phyloP scores from a whole-genome alignment of 441 rosid species.

The Rhodomyrtus psidioides region DNA sequence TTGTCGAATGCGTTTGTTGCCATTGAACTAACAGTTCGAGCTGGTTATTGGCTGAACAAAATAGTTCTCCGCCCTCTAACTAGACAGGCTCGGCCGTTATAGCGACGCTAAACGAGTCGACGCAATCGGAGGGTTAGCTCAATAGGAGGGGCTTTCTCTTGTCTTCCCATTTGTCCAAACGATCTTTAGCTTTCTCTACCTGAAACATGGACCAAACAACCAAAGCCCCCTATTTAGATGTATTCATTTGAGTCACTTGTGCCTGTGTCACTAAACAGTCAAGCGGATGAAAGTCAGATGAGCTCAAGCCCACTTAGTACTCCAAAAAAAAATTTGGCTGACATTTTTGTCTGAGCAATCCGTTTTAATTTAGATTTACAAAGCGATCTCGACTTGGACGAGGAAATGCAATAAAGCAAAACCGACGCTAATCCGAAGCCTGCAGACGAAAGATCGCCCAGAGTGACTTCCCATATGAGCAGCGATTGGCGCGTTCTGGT shows the following conservation, averaged over 20 bases:
- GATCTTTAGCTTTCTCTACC: constrained; percentile 29
- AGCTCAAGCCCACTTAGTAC: background rate
- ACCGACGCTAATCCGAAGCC: background rate
- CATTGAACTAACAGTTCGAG: background rate
- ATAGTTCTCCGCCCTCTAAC: background rate
- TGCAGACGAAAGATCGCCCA: background rate
- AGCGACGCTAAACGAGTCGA: background rate
- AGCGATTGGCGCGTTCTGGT: background rate
- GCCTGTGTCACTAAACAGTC: background rate
- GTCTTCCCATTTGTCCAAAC: constrained; percentile 36
- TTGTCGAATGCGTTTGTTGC: background rate
- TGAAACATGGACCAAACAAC: constrained; percentile 2
- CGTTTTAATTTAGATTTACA: background rate
- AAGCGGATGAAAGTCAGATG: background rate
- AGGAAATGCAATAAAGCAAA: background rate
- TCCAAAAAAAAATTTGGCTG: background rate
- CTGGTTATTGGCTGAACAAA: background rate
- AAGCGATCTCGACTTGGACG: background rate
- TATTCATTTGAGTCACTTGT: background rate
- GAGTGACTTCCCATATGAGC: background rate
- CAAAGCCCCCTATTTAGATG: background rate
- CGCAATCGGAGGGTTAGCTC: background rate
- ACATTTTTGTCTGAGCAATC: background rate
- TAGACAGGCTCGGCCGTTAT: background rate
- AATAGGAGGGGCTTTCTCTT: constrained; percentile 11